Evolutionary conservation across 148 eudicot species (phyloP).

Genomic region (Rhododendron molle): DNA sequence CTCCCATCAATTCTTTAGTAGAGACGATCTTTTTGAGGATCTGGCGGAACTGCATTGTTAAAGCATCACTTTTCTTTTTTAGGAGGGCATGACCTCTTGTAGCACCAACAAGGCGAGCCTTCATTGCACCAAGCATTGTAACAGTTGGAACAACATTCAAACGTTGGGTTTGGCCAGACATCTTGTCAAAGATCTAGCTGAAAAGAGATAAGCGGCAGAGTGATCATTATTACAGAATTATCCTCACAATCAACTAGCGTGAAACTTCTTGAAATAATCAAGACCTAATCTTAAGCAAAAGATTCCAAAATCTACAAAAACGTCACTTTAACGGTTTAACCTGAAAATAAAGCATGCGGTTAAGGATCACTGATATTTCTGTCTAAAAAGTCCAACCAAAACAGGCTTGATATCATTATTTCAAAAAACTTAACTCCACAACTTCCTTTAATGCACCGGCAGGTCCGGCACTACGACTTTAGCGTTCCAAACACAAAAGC

Average conservation of each 20-base stretch:
- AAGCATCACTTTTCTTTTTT: slow-evolving; percentile 9
- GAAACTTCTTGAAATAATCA: neutral
- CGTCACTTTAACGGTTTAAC: neutral
- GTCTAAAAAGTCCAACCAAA: neutral
- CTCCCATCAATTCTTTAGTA: neutral
- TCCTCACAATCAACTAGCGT: neutral
- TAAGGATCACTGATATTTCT: neutral
- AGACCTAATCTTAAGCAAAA: neutral
- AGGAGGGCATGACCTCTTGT: slow-evolving; percentile 11
- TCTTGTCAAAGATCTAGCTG: neutral
- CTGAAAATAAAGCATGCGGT: neutral
- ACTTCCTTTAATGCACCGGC: neutral
- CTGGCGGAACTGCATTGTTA: slow-evolving; percentile 9
- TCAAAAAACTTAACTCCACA: neutral
- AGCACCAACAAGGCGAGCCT: slow-evolving; percentile 13
- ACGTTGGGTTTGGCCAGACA: slow-evolving; percentile 9
- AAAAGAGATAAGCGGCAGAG: neutral
- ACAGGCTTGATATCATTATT: neutral
- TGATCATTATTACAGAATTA: neutral
- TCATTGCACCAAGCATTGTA: slow-evolving; percentile 6
- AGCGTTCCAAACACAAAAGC: neutral
- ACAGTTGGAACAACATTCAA: slow-evolving; percentile 8
- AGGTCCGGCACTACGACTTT: neutral
- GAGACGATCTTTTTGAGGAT: neutral
- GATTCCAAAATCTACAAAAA: neutral